phyloP scores from a whole-genome alignment of 805 yeast genomes.

The Saturnispora diversa region DNA sequence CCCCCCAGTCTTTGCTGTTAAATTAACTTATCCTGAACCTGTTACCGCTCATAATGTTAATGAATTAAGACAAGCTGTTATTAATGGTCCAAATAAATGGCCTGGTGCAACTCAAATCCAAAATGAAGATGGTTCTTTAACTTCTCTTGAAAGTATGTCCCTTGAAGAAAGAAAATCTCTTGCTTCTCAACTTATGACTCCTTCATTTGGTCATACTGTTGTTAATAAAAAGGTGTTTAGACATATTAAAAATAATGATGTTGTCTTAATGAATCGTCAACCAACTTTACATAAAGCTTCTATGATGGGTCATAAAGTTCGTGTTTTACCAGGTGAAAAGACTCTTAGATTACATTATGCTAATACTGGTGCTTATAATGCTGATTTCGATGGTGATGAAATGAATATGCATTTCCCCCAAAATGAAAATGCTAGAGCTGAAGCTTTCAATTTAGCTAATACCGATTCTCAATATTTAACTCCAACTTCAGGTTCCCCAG shows the following conservation, averaged over 20 bases:
- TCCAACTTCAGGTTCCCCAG: conserved; percentile 97
- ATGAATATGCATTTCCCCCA: conserved; percentile 99
- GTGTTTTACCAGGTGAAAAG: conserved; percentile 95
- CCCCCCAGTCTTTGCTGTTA: conserved; percentile 96
- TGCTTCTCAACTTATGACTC: conserved; percentile 91
- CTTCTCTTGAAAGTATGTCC: conserved; percentile 81
- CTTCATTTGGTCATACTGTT: conserved; percentile 51
- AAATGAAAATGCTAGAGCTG: conserved; percentile 94
- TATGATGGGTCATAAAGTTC: conserved; percentile 98
- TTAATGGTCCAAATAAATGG: conserved; percentile 97
- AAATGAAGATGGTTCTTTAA: conserved; percentile 84
- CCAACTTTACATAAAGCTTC: conserved; percentile 99
- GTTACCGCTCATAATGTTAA: conserved; percentile 88
- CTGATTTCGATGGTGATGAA: conserved; percentile 99
- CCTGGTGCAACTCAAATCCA: conserved; percentile 98
- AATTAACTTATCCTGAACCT: conserved; percentile 96
- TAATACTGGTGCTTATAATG: conserved; percentile 97
- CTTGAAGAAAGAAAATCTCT: conserved; percentile 89
- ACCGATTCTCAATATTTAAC: conserved; percentile 97
- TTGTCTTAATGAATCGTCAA: conserved; percentile 97
- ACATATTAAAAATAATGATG: conserved; percentile 90
- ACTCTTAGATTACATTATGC: conserved; percentile 96
- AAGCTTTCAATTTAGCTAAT: conserved; percentile 89
- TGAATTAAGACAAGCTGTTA: conserved; percentile 87
- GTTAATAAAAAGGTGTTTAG: conserved; percentile 89